Base-by-base conservation (phyloP, 345 rosid genomes). In the Conringia planisiliqua region DNA sequence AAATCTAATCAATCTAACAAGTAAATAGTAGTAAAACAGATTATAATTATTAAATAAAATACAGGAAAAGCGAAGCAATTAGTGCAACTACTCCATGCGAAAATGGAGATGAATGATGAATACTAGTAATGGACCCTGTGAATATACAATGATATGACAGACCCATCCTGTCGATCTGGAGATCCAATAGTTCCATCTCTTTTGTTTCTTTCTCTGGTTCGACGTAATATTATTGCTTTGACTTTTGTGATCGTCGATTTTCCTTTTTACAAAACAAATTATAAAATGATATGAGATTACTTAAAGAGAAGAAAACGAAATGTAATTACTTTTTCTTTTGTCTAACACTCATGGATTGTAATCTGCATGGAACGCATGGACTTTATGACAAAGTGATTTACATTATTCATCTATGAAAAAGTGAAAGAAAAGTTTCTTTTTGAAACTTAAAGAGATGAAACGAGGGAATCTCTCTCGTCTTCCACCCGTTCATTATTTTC, bases 1-100 rank as follows among this genome's bases (percentile, higher is more conserved):
- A 22, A 6, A 1, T 30, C n/a, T 7, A 16, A 46, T 16, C 22
- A 4, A 22, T 18, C 24, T 12, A 27, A 26, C 51, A 17, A 70
- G 62, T 12, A 52, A 38, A 38, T 1, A 51, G 57, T 8, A 55
- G 57, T 8, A 55, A 51, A 59, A 27, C 22, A 47, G 35, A 60
- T 27, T 55, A 35, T 12, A 32, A 18, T 50, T 13, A 48, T 29
- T 43, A 75, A 5, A 9, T 50, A 30, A 38, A 68, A 1, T 39
- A 51, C 9, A 27, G 30, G 40, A 58, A 42, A 62, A 68, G 8
- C 50, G 62, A 12, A 43, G 42, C 58, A 69, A 68, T 69, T 62
- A 69, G 58, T 39, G 64, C 75, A 76, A 69, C 79, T 69, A 50
- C 79, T 69, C 58, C 79, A 69, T 76, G 39, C 62, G 32, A 61